Conservation (phyloP, 306 rosid species). For the Trichosanthes truncata region DNA sequence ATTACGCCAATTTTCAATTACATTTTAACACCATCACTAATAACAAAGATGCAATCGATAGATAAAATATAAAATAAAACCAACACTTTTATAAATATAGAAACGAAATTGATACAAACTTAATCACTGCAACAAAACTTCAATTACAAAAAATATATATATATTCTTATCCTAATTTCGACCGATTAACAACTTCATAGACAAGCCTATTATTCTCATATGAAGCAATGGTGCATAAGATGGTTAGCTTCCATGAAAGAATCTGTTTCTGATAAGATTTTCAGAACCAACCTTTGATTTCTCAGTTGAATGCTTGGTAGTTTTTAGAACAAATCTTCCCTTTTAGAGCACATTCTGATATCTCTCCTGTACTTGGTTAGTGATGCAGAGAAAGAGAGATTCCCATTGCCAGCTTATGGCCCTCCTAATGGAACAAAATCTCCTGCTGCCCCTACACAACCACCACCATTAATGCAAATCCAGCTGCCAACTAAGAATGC, state of each 20-base stretch:
- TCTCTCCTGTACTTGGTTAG: not conserved
- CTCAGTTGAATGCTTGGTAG: not conserved
- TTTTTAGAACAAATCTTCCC: not conserved
- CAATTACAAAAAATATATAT: no score
- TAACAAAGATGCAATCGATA: no score
- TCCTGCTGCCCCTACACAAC: slow-evolving; percentile 1
- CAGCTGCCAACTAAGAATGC: slow-evolving; percentile 1
- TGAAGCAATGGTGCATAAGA: not conserved
- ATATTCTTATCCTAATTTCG: not conserved
- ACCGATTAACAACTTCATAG: not conserved
- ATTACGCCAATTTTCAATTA: no score
- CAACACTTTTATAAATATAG: no score
- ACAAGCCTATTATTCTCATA: not conserved
- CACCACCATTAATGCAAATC: slow-evolving; percentile 3
- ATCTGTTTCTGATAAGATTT: not conserved
- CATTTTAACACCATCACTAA: no score
- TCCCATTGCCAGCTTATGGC: slow-evolving; percentile 1
- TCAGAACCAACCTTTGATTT: not conserved
- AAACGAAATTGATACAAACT: no score
- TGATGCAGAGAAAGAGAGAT: not conserved
- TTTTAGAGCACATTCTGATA: not conserved
- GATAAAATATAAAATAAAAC: no score
- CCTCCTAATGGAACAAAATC: not conserved
- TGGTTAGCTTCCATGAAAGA: not conserved
- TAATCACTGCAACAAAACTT: no score